Percentiles rank a stretch among this genome's conserved stretches.
These are phyloP conservation scores for Aspergillus oerlinghausenensis DNA, from an alignment of 2,329 filamentous ascomycete genomes.

Conservation along the genomic window DNA sequence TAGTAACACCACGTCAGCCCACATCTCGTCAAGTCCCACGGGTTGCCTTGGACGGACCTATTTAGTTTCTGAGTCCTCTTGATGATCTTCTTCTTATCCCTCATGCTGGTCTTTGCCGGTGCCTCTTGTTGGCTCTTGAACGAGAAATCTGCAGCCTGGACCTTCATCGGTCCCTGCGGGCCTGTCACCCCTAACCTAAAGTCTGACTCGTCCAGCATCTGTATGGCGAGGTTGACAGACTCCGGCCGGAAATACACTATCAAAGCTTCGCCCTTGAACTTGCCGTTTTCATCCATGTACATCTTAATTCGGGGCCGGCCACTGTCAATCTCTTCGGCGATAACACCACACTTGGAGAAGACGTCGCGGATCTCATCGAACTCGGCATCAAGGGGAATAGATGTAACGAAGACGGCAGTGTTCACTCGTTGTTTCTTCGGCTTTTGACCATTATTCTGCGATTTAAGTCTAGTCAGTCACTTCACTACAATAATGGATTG, in stretches of 20 bases:
- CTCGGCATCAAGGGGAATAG: conserved; percentile 73
- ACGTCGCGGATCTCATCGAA: conserved; percentile 74
- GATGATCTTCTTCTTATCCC: conserved; percentile 84
- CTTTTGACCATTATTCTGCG: conserved; percentile 31
- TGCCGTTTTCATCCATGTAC: conserved; percentile 74
- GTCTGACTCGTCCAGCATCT: conserved; percentile 54
- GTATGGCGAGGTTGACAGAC: conserved; percentile 66
- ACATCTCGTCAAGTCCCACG: not conserved
- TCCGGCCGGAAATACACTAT: conserved; percentile 94
- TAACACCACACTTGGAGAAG: conserved; percentile 86
- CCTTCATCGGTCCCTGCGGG: conserved; percentile 63
- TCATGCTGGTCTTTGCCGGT: conserved; percentile 48
- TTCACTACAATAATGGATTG: not conserved
- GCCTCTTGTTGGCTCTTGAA: conserved; percentile 84
- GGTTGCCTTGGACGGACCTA: conserved; percentile 38
- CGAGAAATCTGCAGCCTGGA: conserved; percentile 79
- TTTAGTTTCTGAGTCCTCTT: conserved; percentile 86
- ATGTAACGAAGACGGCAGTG: conserved; percentile 88
- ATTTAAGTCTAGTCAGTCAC: not conserved
- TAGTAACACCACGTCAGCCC: conserved; percentile 33
- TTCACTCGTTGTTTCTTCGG: conserved; percentile 57
- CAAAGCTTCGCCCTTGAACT: conserved; percentile 89
- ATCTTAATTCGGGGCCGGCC: conserved; percentile 87
- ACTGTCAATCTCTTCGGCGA: conserved; percentile 90
- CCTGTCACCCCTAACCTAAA: conserved; percentile 62